phyloP scores from a whole-genome alignment of 2,329 filamentous ascomycete species.

The Fusarium tjaetaba region DNA sequence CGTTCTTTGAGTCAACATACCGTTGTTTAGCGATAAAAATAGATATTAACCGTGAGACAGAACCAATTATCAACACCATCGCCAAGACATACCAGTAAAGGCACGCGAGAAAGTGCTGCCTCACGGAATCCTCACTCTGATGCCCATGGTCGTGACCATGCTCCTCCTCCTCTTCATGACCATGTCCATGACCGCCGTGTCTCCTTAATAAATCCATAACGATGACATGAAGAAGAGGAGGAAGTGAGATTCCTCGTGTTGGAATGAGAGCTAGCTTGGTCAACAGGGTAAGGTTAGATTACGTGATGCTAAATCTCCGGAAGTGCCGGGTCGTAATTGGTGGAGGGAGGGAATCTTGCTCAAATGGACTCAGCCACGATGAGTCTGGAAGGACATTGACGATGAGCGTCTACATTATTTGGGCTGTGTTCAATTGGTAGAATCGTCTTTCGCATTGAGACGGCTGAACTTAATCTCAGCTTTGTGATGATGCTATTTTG shows the following conservation, averaged over 20 bases:
- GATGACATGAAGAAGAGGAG: background rate
- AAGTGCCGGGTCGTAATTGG: conserved; percentile 28
- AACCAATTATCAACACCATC: conserved; percentile 22
- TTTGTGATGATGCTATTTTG: background rate
- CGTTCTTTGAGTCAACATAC: conserved; percentile 3
- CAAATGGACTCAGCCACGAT: conserved; percentile 35
- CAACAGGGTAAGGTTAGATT: conserved; percentile 30
- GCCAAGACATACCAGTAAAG: conserved; percentile 42
- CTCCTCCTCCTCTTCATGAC: conserved; percentile 26
- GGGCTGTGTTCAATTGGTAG: background rate
- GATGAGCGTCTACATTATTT: background rate
- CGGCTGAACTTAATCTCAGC: background rate
- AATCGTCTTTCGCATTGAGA: background rate
- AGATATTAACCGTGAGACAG: conserved; percentile 27
- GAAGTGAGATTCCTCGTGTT: conserved; percentile 6
- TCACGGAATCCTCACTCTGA: conserved; percentile 36
- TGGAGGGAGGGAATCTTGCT: conserved; percentile 32
- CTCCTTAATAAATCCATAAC: conserved; percentile 33
- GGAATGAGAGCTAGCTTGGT: conserved; percentile 14
- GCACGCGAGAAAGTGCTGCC: conserved; percentile 40
- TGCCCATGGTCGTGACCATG: conserved; percentile 38
- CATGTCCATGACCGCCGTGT: conserved; percentile 37
- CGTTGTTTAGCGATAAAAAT: conserved; percentile 37
- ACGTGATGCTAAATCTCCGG: conserved; percentile 35
- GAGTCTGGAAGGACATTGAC: background rate